Conservation (phyloP, 1,284 basidiomycete genomes). For the Pterula multifida region DNA sequence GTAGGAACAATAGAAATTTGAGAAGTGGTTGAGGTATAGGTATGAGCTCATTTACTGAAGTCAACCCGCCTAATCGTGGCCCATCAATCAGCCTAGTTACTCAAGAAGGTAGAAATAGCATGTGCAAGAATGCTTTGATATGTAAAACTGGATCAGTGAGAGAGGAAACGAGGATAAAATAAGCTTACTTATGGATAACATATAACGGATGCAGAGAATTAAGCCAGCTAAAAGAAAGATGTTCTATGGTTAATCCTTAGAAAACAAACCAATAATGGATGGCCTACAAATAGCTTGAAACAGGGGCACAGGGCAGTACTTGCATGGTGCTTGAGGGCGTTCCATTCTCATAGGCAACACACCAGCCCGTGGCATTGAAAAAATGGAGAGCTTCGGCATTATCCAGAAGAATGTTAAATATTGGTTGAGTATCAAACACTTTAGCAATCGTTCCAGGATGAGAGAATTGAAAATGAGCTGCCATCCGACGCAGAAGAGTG, state of each 20-base stretch:
- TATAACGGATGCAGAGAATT: constrained; percentile 43
- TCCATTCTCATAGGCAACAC: constrained; percentile 46
- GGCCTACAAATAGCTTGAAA: constrained; percentile 52
- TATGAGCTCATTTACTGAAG: too few relatives aligned
- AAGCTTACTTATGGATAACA: constrained; percentile 37
- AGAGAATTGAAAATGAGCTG: constrained; percentile 25
- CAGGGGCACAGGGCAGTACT: constrained; percentile 43
- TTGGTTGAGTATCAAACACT: constrained; percentile 42
- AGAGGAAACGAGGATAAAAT: constrained; percentile 3
- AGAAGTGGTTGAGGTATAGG: too few relatives aligned
- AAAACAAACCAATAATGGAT: not conserved
- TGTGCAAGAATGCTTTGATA: constrained; percentile 30
- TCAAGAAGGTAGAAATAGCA: constrained; percentile 28
- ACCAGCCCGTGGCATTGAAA: constrained; percentile 46
- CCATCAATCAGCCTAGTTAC: constrained; percentile 15
- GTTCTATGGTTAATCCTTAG: not conserved
- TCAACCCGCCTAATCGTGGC: too few relatives aligned
- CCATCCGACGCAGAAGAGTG: constrained; percentile 26
- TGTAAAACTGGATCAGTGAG: constrained; percentile 25
- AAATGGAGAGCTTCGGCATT: constrained; percentile 40
- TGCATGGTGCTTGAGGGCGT: constrained; percentile 38
- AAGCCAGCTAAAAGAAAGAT: constrained; percentile 32
- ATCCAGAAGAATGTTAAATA: constrained; percentile 48
- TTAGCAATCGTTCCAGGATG: constrained; percentile 32
- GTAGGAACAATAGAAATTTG: too few relatives aligned